Evolutionary conservation across 495 filamentous ascomycete species (phyloP).

Genomic region (Neurospora intermedia): DNA sequence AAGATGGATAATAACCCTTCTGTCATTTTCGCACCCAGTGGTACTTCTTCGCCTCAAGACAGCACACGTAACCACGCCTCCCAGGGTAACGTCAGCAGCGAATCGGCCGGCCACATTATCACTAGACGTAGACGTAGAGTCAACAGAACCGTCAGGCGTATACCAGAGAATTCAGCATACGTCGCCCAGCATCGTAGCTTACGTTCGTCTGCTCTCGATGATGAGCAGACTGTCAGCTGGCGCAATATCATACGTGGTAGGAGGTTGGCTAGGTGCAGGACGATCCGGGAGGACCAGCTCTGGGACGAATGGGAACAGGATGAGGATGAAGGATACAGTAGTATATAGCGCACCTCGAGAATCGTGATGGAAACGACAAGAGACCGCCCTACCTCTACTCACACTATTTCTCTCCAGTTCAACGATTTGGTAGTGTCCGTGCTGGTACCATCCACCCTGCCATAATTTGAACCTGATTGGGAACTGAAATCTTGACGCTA

Average conservation of each 20-base stretch:
- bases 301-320: neutral
- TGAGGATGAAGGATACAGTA: neutral
- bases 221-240: neutral
- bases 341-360: neutral
- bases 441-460: rapidly evolving
- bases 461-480: neutral
- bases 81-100: neutral
- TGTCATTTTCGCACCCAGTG: neutral
- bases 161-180: neutral
- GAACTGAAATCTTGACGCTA: neutral
- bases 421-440: neutral
- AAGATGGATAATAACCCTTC: neutral
- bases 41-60: neutral
- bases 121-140: neutral
- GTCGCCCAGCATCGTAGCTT: neutral
- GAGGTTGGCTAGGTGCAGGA: neutral
- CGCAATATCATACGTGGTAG: neutral
- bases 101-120: neutral
- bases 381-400: neutral
- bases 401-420: neutral
- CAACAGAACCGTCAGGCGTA: neutral
- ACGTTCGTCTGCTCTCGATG: neutral
- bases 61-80: neutral
- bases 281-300: neutral
- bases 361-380: neutral